phyloP scores from a whole-genome alignment of 257 asterid species.

The Parsonsia alboflavescens region DNA sequence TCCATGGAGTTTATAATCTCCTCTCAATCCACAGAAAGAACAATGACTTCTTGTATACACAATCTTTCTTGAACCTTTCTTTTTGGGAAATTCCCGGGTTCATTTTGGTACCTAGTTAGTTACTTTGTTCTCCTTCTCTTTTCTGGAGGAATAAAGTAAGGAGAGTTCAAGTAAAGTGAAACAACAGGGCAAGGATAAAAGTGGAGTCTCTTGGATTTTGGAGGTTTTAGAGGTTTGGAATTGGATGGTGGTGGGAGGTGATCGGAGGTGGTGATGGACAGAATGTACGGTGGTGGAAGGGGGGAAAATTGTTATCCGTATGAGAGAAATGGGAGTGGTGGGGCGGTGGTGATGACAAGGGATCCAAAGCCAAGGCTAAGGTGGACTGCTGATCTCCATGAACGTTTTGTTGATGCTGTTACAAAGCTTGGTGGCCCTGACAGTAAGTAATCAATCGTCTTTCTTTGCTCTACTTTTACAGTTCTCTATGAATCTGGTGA shows the following conservation, averaged over 20 bases:
- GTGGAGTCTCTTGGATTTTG: slow-evolving; percentile 1
- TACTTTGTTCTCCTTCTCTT: slow-evolving; percentile 10
- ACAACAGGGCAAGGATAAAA: background rate
- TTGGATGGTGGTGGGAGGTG: slow-evolving; percentile 14
- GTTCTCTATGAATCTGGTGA: background rate
- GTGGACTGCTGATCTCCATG: slow-evolving; percentile 46
- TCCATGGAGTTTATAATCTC: background rate
- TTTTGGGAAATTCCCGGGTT: slow-evolving; percentile 10
- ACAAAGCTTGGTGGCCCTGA: slow-evolving; percentile 48
- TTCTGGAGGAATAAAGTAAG: slow-evolving; percentile 15
- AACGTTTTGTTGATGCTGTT: slow-evolving; percentile 46
- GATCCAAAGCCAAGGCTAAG: slow-evolving; percentile 48
- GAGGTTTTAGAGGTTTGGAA: slow-evolving; percentile 10
- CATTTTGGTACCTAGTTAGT: slow-evolving; percentile 13
- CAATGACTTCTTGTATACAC: slow-evolving; percentile 18
- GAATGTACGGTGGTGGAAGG: slow-evolving; percentile 19
- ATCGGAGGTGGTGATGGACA: slow-evolving; percentile 17
- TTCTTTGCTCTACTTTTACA: background rate
- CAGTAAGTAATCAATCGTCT: slow-evolving; percentile 20
- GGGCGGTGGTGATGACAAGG: slow-evolving; percentile 36
- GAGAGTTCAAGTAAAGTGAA: background rate
- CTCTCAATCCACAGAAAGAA: slow-evolving; percentile 2
- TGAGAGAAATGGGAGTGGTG: slow-evolving; percentile 22
- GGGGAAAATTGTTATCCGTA: slow-evolving; percentile 18
- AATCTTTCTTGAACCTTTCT: slow-evolving; percentile 7